Percentiles rank a stretch among this genome's conserved stretches.
These are phyloP conservation scores for Colletotrichum truncatum DNA, from an alignment of 2,329 filamentous ascomycete species.

Conservation along the genomic window DNA sequence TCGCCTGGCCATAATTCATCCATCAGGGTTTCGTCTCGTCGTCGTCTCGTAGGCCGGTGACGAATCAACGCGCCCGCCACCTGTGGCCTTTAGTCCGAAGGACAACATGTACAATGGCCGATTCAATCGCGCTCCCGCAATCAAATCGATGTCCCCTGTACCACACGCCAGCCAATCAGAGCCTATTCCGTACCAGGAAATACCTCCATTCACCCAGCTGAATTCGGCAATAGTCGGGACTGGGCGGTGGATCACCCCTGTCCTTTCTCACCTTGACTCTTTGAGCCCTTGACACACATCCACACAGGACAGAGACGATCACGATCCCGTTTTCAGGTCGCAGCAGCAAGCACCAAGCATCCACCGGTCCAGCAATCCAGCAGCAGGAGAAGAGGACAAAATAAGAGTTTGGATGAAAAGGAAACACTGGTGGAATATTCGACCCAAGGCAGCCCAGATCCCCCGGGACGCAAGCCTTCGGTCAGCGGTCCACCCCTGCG, in stretches of 20 bases:
- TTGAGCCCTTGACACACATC: not conserved
- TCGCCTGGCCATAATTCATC: conserved; percentile 11
- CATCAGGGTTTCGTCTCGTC: conserved; percentile 23
- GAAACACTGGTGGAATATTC: conserved; percentile 18
- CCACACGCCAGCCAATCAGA: conserved; percentile 15
- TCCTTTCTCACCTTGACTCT: not conserved
- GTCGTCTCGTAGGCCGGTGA: conserved; percentile 2
- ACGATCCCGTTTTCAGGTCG: conserved; percentile 17
- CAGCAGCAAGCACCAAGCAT: not conserved
- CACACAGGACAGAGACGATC: conserved; percentile 17
- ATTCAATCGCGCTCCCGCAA: conserved; percentile 14
- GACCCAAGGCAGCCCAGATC: not conserved
- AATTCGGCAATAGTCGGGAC: conserved; percentile 28
- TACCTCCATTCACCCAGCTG: conserved; percentile 28
- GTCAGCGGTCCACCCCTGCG: conserved; percentile 16
- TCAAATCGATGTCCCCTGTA: conserved; percentile 10
- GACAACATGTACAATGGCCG: conserved; percentile 23
- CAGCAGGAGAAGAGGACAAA: not conserved
- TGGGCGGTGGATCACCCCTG: conserved; percentile 11
- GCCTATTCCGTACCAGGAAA: conserved; percentile 18
- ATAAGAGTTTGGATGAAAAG: conserved; percentile 14
- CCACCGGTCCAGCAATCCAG: not conserved
- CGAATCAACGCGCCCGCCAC: conserved; percentile 3
- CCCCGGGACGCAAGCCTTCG: not conserved
- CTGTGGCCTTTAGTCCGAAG: conserved; percentile 17